Evolutionary conservation across 2,329 filamentous ascomycete species (phyloP), one percentile per base, ranked within the genome.

Genomic region (Ophiostoma perfectum): DNA sequence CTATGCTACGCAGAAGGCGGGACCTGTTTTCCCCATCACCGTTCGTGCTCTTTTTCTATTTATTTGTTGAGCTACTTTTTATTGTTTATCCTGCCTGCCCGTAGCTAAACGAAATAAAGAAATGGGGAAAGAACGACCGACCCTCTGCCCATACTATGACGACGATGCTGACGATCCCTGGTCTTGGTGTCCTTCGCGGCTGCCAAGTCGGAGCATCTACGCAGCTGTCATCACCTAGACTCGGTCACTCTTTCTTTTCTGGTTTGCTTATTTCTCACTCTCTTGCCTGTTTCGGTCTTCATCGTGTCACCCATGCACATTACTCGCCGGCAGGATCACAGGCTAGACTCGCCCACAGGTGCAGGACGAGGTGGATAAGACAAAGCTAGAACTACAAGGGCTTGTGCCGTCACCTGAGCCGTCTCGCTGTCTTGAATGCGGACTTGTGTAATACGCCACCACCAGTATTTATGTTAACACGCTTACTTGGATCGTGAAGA

Each of bases 41-140:
- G 49, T 27, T 18, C 27, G 8, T 58, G 6, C 27, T 38, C 36
- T 60, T 60, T 14, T 60, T 36, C 55, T 14, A 39, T 16, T 60
- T 38, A 60, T 60, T 60, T 27, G 9, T 60, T 7, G 7, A 38
- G 18, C 11, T 60, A 16, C n/a, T 7, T 36, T 60, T 60, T 36
- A 60, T 55, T 55, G 49, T n/a, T 55, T 27, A 27, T 9, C 18
- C n/a, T 27, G 8, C n/a, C 49, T 55, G n/a, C n/a, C n/a, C 49
- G 27, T 27, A 27, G 27, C 27, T 27, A 60, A 60, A 38, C 12
- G 38, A 60, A 60, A 38, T 38, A 60, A 60, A 60, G 49, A 11
- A 27, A 55, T 55, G 18, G 49, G 18, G 49, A 55, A 55, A 55
- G 49, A 55, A 18, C 49, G 49, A 55, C 49, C 18, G 49, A 55